Conservation (phyloP, 2,329 filamentous ascomycete species). For the Ceratocystis lukuohia region DNA sequence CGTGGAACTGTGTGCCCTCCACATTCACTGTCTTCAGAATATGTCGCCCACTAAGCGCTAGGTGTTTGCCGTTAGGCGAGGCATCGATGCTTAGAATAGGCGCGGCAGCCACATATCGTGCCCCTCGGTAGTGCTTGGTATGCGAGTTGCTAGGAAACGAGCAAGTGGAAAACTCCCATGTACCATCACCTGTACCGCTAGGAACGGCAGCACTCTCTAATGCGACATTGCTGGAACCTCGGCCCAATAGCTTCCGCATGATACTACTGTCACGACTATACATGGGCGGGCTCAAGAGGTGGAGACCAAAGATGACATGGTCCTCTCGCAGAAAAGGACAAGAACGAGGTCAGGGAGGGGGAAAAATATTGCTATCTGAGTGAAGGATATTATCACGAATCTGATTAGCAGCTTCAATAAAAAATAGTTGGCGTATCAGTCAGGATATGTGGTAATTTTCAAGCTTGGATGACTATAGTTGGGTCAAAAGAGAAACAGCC, state of each 20-base stretch:
- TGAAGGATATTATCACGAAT: background rate
- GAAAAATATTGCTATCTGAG: background rate
- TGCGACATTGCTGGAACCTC: constrained; percentile 35
- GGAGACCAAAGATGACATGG: constrained; percentile 5
- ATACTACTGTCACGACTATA: constrained; percentile 33
- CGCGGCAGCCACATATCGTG: constrained; percentile 36
- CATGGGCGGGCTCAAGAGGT: constrained; percentile 12
- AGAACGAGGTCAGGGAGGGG: background rate
- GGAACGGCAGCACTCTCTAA: constrained; percentile 30
- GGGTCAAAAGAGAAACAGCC: background rate
- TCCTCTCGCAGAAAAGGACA: background rate
- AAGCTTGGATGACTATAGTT: background rate
- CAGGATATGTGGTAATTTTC: background rate
- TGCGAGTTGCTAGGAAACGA: constrained; percentile 27
- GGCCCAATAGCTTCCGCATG: constrained; percentile 49
- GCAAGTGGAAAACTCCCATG: constrained; percentile 4
- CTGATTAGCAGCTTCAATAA: background rate
- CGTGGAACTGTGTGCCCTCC: constrained; percentile 40
- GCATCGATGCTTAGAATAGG: constrained; percentile 46
- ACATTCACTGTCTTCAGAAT: constrained; percentile 47
- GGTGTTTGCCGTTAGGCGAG: constrained; percentile 42
- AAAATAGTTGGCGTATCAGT: background rate
- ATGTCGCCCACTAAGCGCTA: constrained; percentile 45
- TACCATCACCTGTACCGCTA: constrained; percentile 24
- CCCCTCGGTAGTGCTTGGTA: constrained; percentile 42